phyloP scores from a whole-genome alignment of 2,329 filamentous ascomycete species.

The Aspergillus unguis region DNA sequence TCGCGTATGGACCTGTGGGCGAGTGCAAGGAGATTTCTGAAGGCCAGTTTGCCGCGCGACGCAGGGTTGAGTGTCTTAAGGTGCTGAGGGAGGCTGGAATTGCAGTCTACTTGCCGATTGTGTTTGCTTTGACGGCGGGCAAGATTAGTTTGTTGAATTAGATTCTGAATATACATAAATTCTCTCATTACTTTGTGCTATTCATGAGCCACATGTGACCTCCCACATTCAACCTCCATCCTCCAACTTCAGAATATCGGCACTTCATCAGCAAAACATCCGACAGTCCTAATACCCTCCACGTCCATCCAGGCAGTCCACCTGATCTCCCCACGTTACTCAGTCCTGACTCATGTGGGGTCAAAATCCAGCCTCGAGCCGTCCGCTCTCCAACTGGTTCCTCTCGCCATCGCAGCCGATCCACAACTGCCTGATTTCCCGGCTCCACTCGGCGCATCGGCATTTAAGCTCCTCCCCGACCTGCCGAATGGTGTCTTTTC shows the following conservation, averaged over 20 bases:
- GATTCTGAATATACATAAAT: background rate
- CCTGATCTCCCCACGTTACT: conserved; percentile 23
- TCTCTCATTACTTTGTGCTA: background rate
- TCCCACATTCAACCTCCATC: background rate
- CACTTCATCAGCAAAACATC: conserved; percentile 5
- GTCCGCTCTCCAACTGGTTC: too few species aligned
- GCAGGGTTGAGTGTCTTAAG: conserved; percentile 32
- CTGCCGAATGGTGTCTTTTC: conserved; percentile 22
- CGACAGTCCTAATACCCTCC: background rate
- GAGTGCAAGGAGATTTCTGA: conserved; percentile 32
- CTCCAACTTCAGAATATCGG: conserved; percentile 1
- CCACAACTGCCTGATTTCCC: too few species aligned
- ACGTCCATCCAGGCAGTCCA: background rate
- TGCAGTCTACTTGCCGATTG: conserved; percentile 29
- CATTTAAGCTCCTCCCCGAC: conserved; percentile 20
- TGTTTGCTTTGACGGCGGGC: conserved; percentile 36
- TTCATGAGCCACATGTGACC: background rate
- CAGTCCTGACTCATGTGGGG: conserved; percentile 35
- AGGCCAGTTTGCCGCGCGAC: conserved; percentile 31
- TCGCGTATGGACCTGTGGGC: conserved; percentile 43
- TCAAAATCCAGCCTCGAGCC: background rate
- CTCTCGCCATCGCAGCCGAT: background rate
- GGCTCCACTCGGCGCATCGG: conserved; percentile 12
- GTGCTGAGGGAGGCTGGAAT: conserved; percentile 29
- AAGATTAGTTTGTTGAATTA: conserved; percentile 44